Base-by-base conservation (phyloP, 345 rosid genomes). In the Eucalyptus rudis region DNA sequence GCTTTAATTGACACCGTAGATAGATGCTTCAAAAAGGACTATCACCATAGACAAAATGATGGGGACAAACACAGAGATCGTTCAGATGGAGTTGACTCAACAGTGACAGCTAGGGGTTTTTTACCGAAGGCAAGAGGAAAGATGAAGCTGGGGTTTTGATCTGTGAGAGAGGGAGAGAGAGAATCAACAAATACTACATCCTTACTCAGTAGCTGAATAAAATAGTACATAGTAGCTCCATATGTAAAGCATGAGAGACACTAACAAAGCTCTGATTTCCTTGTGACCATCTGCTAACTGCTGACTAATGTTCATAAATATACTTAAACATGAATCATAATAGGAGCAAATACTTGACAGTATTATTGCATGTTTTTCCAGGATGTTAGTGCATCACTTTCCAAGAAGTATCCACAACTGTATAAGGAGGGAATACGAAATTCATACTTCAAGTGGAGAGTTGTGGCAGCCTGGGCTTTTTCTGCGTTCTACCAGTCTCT, bases 341-440 rank as follows among this genome's bases (percentile, higher is more conserved):
- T 36, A 71, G 14, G 27, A 36, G 45, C 47, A 36, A 36, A 71
- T 71, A 36, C 27, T 76, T 76, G 83, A 76, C 83, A 40, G 15
- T 76, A 7, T 36, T 36, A 10, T 76, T 76, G 83, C 27, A 40
- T 76, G 45, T 76, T 76, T 86, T 51, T 89, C 87, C 95, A 97
- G 99, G 99, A 97, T 93, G 98, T 97, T 90, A 94, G 99, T 92
- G 96, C 99, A 59, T 92, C 98, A 24, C 97, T 98, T 89, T 98
- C 99, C 86, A 98, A 97, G 92, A 95, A 94, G 94, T 97, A 98
- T 91, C 99, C 99, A 86, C 95, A 98, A 91, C 95, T 98, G 71
- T 98, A 97, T 91, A 94, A 92, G 94, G 99, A 97, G 91, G 99
- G 99, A 90, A 95, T 96, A 90, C 94, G 91, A 68, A 95, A 98